These are phyloP conservation scores for Myotisia sp. DNA, from an alignment of 2,329 filamentous ascomycete genomes.

Conservation along the genomic window DNA sequence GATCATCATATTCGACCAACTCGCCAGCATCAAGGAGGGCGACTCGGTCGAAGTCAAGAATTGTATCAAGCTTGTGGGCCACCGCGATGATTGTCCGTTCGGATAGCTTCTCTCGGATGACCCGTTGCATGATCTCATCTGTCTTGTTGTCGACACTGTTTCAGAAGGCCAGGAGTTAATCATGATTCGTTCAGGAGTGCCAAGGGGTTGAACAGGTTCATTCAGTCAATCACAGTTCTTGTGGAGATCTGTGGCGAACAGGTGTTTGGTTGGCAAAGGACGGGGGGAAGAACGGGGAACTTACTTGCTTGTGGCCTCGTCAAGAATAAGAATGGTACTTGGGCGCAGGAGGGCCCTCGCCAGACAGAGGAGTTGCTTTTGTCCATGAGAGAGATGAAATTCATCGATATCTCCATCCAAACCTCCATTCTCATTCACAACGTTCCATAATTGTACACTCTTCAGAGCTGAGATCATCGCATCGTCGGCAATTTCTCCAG, in stretches of 20 bases:
- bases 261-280: constrained; percentile 16
- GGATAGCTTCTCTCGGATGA: constrained; percentile 41
- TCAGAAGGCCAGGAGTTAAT: neutral
- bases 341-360: constrained; percentile 43
- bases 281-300: constrained; percentile 17
- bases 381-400: constrained; percentile 42
- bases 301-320: constrained; percentile 32
- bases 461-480: constrained; percentile 25
- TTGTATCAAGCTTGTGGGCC: constrained; percentile 40
- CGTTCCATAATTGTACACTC: constrained; percentile 25
- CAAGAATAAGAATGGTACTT: constrained; percentile 31
- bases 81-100: constrained; percentile 46
- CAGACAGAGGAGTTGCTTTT: constrained; percentile 51
- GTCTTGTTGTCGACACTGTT: constrained; percentile 43
- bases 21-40: constrained; percentile 24
- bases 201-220: neutral
- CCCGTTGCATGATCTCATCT: constrained; percentile 42
- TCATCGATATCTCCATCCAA: constrained; percentile 33
- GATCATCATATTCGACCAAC: constrained; percentile 24
- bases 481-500: constrained; percentile 21
- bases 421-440: constrained; percentile 26
- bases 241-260: neutral
- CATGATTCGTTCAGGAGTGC: neutral
- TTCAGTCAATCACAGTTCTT: neutral
- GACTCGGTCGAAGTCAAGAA: constrained; percentile 28